Conservation (phyloP, 495 filamentous ascomycete species). For the Aspergillus sclerotiicarbonarius region DNA sequence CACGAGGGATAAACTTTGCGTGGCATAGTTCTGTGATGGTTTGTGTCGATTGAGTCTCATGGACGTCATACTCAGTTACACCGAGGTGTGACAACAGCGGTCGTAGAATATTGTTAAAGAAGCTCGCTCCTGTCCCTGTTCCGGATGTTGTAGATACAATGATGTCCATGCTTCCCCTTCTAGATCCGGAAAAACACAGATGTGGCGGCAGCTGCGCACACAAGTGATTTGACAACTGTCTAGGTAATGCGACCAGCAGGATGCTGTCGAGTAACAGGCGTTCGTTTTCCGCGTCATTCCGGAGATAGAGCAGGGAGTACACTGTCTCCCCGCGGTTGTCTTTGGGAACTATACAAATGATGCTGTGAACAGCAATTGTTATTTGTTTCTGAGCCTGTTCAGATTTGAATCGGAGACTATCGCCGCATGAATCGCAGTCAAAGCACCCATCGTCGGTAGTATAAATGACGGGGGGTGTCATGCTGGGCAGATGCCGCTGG, state of each 20-base stretch:
- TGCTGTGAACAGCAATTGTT: conserved; percentile 25
- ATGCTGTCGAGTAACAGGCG: conserved; percentile 17
- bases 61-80: conserved; percentile 43
- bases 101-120: conserved; percentile 56
- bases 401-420: background rate
- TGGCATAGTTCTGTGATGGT: conserved; percentile 62
- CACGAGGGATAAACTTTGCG: conserved; percentile 43
- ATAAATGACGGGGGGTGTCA: background rate
- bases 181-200: conserved; percentile 12
- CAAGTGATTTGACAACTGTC: conserved; percentile 20
- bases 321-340: background rate
- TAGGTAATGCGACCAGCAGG: conserved; percentile 16
- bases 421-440: background rate
- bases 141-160: conserved; percentile 76
- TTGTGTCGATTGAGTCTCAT: conserved; percentile 55
- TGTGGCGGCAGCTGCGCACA: conserved; percentile 25
- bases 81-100: conserved; percentile 54
- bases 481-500: background rate
- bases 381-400: conserved; percentile 12
- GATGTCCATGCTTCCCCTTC: conserved; percentile 51
- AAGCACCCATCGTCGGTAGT: background rate
- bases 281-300: conserved; percentile 2
- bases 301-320: conserved; percentile 30
- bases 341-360: conserved; percentile 28
- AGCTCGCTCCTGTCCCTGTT: conserved; percentile 54